Base-by-base conservation (phyloP, 805 yeast species). In the Saccharomycopsis sp. region DNA sequence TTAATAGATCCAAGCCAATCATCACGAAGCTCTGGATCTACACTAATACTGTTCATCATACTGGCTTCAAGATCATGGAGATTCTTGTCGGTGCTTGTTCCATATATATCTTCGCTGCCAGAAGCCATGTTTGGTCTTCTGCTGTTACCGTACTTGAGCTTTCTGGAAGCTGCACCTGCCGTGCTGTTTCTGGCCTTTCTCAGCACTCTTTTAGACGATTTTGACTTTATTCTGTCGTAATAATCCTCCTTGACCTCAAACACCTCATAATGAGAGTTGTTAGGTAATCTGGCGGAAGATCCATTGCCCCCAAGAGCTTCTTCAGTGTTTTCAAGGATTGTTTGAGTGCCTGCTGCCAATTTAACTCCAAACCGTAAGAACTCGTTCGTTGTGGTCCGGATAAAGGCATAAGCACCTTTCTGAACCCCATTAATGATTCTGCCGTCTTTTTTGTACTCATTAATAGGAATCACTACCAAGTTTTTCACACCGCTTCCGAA, bases 291-390 rank as follows among this genome's bases (percentile, higher is more conserved):
- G 9, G 80, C 81, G 2, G 79, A 69, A 0, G 85, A 71, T 0
- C 93, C 94, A 62, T 77, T 77, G 0, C 96, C 96, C 5, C 94
- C 96, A 47, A 89, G 72, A 5, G 81, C 78, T 63, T 85, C 87
- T 67, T 91, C 97, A 0, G 96, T 85, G 56, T 80, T 83, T 64
- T 91, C 97, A 51, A 92, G 70, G 1, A 89, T 70, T 0, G 85
- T 82, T 66, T 91, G 97, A 0, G 97, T 88, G 0, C 97, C 97
- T 8, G 91, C 86, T 1, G 96, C 92, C 29, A 92, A 68, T 65
- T 87, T 89, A 0, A 88, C 93, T 0, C 97, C 96, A 52, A 92
- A 75, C 64, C 86, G 86, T 52, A 92, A 74, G 38, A 91, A 70
- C 68, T 92, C 97, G 58, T 85, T 87, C 2, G 94, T 81, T 0